Conservation (phyloP, 495 filamentous ascomycete genomes). For the Penicillium turbatum region DNA sequence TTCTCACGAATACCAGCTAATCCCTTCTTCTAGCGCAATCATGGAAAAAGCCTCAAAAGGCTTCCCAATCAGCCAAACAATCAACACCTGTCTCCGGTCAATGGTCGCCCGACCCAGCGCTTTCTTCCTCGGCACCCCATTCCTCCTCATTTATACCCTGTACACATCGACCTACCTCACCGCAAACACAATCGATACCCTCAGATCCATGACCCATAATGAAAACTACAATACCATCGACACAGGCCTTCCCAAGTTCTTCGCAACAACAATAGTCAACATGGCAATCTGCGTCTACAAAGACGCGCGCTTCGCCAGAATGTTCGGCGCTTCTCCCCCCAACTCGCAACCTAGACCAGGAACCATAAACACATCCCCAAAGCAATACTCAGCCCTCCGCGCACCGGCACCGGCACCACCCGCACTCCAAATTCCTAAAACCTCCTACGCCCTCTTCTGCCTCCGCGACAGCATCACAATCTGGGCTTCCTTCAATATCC, state of each 20-base stretch:
- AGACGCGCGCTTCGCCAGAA: slow-evolving; percentile 76
- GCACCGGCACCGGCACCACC: slow-evolving; percentile 14
- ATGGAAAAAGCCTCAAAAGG: slow-evolving; percentile 93
- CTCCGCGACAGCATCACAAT: slow-evolving; percentile 85
- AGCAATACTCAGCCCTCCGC: slow-evolving; percentile 44
- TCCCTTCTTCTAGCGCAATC: slow-evolving; percentile 59
- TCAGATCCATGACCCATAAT: slow-evolving; percentile 59
- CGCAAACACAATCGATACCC: slow-evolving; percentile 83
- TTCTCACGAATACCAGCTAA: slow-evolving; percentile 2
- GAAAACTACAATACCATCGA: slow-evolving; percentile 58
- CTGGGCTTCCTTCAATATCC: slow-evolving; percentile 91
- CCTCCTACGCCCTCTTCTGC: slow-evolving; percentile 75
- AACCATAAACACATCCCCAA: not conserved
- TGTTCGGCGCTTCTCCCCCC: slow-evolving; percentile 59
- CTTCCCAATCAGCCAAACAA: slow-evolving; percentile 61
- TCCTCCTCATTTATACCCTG: slow-evolving; percentile 79
- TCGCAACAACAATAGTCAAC: slow-evolving; percentile 76
- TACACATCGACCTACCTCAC: slow-evolving; percentile 91
- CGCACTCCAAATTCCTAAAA: slow-evolving; percentile 35
- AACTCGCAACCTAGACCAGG: not conserved
- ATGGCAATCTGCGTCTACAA: slow-evolving; percentile 91
- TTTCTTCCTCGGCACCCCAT: slow-evolving; percentile 75
- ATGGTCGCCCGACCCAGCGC: slow-evolving; percentile 64
- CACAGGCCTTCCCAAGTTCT: slow-evolving; percentile 74
- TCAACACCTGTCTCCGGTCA: slow-evolving; percentile 57